Evolutionary conservation across 306 rosid species (phyloP).

Genomic region (Sindora glabra): DNA sequence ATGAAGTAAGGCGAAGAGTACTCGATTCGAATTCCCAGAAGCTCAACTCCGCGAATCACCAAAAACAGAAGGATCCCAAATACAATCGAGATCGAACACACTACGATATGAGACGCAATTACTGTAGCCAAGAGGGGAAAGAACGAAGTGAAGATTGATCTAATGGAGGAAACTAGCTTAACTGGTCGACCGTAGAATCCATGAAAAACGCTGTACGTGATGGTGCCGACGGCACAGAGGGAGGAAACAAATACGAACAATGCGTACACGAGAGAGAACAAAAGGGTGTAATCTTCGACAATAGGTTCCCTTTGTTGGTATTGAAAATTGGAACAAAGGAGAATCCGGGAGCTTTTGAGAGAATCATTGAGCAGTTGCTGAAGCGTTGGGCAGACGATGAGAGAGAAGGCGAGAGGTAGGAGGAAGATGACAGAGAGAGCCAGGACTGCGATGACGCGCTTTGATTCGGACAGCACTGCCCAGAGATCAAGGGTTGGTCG

Average conservation of each 20-base stretch:
- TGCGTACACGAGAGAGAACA: slow-evolving; percentile 11
- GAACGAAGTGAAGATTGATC: slow-evolving; percentile 31
- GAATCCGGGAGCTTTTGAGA: neutral
- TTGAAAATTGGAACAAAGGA: neutral
- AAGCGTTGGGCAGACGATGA: slow-evolving; percentile 28
- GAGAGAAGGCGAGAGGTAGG: slow-evolving; percentile 28
- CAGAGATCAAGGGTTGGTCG: slow-evolving; percentile 5
- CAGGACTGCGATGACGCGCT: slow-evolving; percentile 28
- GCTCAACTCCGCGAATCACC: neutral
- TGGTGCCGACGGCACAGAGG: slow-evolving; percentile 32
- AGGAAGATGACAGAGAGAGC: slow-evolving; percentile 37
- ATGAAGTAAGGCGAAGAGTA: slow-evolving; percentile 22
- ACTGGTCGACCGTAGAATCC: slow-evolving; percentile 44
- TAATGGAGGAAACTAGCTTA: slow-evolving; percentile 34
- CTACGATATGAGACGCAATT: slow-evolving; percentile 5
- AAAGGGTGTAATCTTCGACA: neutral
- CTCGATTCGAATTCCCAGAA: slow-evolving; percentile 3
- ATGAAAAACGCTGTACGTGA: slow-evolving; percentile 46
- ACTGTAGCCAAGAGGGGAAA: slow-evolving; percentile 35
- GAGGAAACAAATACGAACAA: slow-evolving; percentile 24
- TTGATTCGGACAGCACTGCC: slow-evolving; percentile 21
- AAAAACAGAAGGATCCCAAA: slow-evolving; percentile 7
- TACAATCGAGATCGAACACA: neutral
- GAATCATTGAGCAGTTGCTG: slow-evolving; percentile 23
- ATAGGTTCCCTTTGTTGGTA: neutral